Conservation (phyloP, 2,329 filamentous ascomycete species). For the Hypomyces perniciosus region DNA sequence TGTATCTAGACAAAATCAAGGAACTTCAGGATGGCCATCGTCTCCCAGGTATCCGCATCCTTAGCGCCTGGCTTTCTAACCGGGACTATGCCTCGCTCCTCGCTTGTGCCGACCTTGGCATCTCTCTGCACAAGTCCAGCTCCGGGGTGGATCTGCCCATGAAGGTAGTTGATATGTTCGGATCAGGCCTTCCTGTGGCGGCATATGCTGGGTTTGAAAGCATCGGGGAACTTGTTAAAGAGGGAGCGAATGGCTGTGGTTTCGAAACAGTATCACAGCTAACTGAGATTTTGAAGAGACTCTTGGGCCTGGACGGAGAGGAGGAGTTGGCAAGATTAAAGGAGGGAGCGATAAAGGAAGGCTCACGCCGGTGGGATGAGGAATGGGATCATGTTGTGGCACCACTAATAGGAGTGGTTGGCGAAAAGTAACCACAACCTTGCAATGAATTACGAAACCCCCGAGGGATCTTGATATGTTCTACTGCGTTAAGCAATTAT, state of each 20-base stretch:
- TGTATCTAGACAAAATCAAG: conserved; percentile 64
- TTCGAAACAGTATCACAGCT: conserved; percentile 70
- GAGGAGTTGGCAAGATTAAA: conserved; percentile 56
- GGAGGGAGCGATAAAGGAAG: conserved; percentile 67
- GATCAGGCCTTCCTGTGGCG: conserved; percentile 81
- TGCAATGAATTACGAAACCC: background rate
- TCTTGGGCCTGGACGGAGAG: conserved; percentile 52
- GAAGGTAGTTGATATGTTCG: conserved; percentile 99
- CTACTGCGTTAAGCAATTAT: background rate
- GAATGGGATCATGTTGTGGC: conserved; percentile 87
- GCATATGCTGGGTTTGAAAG: conserved; percentile 84
- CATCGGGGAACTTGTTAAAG: conserved; percentile 83
- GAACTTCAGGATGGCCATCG: conserved; percentile 54
- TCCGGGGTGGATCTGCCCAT: conserved; percentile 95
- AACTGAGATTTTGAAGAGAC: conserved; percentile 51
- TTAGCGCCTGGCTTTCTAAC: conserved; percentile 79
- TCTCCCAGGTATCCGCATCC: conserved; percentile 64
- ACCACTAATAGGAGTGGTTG: conserved; percentile 53
- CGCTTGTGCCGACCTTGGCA: conserved; percentile 78
- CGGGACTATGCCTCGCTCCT: conserved; percentile 80
- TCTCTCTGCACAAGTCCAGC: conserved; percentile 88
- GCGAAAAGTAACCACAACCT: conserved; percentile 3
- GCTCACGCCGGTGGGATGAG: conserved; percentile 75
- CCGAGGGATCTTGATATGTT: background rate
- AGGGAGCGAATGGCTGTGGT: conserved; percentile 78